These are phyloP conservation scores for Persicaria maculosa DNA, from an alignment of 148 eudicot species.

Conservation along the genomic window DNA sequence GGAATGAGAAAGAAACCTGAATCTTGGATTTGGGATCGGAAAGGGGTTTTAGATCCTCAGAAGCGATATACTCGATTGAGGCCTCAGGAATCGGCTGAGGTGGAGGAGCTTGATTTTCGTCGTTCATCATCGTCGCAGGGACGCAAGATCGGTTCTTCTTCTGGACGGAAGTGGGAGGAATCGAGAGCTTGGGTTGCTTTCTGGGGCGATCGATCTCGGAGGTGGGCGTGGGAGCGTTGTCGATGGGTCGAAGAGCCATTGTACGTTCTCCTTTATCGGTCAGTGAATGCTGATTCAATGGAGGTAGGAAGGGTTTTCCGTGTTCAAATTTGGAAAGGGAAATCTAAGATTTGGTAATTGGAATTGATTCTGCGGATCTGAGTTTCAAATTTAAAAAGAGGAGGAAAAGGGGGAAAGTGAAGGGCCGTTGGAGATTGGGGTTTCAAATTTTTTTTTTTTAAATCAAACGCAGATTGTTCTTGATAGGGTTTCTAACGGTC, in stretches of 20 bases:
- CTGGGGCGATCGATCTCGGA: constrained; percentile 36
- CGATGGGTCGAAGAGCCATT: constrained; percentile 54
- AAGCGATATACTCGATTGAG: constrained; percentile 60
- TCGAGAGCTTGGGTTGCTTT: constrained; percentile 35
- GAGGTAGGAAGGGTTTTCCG: neutral
- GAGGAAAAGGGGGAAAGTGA: neutral
- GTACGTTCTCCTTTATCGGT: neutral
- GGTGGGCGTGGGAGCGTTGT: constrained; percentile 43
- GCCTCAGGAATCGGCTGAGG: constrained; percentile 24
- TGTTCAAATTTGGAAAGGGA: constrained; percentile 1
- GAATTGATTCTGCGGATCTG: neutral
- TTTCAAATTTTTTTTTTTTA: too few relatives aligned
- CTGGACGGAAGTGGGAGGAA: constrained; percentile 15
- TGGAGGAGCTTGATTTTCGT: constrained; percentile 41
- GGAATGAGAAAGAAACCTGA: constrained; percentile 30
- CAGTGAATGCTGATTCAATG: neutral
- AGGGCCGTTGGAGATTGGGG: neutral
- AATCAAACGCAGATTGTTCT: too few relatives aligned
- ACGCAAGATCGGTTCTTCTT: constrained; percentile 22
- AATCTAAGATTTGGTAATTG: constrained; percentile 1
- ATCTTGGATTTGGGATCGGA: constrained; percentile 55
- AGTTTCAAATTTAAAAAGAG: constrained; percentile 2
- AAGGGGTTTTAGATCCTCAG: constrained; percentile 60
- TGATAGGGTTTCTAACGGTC: too few relatives aligned
- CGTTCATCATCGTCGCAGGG: constrained; percentile 21